Base-by-base conservation (phyloP, 495 filamentous ascomycete species). In the Patellaria atrata region DNA sequence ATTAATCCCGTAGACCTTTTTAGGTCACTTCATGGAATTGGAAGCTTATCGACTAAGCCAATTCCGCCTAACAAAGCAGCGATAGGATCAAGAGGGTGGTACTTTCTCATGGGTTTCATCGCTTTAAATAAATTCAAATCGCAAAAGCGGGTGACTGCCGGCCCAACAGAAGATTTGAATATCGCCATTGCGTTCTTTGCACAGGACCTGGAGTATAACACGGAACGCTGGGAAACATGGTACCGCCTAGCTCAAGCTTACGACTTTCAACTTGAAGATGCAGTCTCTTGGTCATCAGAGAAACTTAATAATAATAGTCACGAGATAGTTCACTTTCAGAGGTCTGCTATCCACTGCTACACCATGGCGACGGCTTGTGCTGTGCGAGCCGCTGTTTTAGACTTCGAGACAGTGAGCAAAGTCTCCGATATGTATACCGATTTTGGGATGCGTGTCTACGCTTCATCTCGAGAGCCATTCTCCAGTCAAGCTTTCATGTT, bases 221-320 rank as follows among this genome's bases (percentile, higher is more conserved):
- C 73, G 1, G 77, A 86, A 18, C 73, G 76, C 30, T 99, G 89
- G 89, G 86, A 96, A 53, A 76, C 86, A 0, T 99, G 89, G 91
- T 94, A 87, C 54, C 74, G 89, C 30, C 65, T 94, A 4, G 89
- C 77, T 8, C 89, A 99, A 45, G 79, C 80, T 15, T 91, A 87
- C 52, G 89, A 96, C 51, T 73, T 76, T 16, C 81, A 91, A 50
- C 56, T 96, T 29, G 91, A 99, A 38, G 91, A 99, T 50, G 71
- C 77, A 2, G 79, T 91, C 8, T 76, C 85, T 4, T 96, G 91
- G 89, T 77, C 74, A n/a, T 80, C 89, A 3, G 91, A 99, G 35
- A 91, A 91, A 50, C 75, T 96, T 52, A 94, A 96, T 55, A 86
- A 80, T 51, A 77, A 79, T 42, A 72, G 73, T 27, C 56, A 60